Base-by-base conservation (phyloP, 2,329 filamentous ascomycete genomes). In the Cladophialophora bantiana region DNA sequence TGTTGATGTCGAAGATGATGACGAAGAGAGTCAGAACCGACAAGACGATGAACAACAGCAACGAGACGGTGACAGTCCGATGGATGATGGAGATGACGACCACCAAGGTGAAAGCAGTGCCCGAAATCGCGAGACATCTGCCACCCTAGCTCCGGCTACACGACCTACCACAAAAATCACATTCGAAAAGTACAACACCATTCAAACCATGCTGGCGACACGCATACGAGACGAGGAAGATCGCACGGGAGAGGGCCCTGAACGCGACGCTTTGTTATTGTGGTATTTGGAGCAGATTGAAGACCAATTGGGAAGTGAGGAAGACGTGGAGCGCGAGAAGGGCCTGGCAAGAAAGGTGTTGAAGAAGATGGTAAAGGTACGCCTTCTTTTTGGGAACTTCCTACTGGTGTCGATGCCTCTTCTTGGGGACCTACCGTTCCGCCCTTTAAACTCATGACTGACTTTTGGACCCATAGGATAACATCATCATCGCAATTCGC, bases 241-340 rank as follows among this genome's bases (percentile, higher is more conserved):
- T 6, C 82, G 84, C 10, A 86, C 83, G 0, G 92, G 92, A 48
- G 92, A 97, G 72, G 95, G 95, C 64, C 89, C 97, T 10, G 90
- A 93, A 67, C 89, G 92, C 71, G 90, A 96, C 61, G 89, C 90
- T 53, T 83, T 99, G 36, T 80, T 96, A 36, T 82, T 92, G 59
- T 97, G 93, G 93, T 99, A 97, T 77, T 84, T 98, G 26, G 94
- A 98, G 81, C 89, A 94, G 79, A 91, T 91, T 74, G 95, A 99
- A 78, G 86, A 89, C 18, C 90, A 96, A 75, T 81, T 99, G 66
- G 85, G 90, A 40, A 90, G 83, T 50, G 90, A 96, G 78, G 93
- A 96, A 64, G 92, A 94, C 73, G 85, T 96, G 75, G 86, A 94
- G 76, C 83, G 82, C 15, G 93, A 98, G 80, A 86, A 88, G 76